phyloP scores from a whole-genome alignment of 352 stramenopile genomes.

The Pythium aquatile region DNA sequence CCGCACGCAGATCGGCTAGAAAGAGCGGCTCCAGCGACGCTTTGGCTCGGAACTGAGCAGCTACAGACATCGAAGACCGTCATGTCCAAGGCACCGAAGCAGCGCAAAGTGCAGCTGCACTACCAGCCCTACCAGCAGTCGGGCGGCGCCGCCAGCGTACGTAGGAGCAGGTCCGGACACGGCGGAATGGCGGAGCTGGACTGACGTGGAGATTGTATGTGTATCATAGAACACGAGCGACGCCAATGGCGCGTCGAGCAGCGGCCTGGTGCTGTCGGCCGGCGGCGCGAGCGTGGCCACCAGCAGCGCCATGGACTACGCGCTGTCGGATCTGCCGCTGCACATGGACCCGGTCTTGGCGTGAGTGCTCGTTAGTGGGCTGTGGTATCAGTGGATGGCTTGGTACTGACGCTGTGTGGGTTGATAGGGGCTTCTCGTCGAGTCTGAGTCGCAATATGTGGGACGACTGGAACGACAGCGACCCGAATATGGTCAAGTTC shows the following conservation, averaged over 20 bases:
- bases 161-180: not conserved
- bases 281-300: not conserved
- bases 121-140: slow-evolving; percentile 79
- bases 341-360: slow-evolving; percentile 71
- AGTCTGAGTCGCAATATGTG: slow-evolving; percentile 83
- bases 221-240: slow-evolving; percentile 14
- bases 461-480: slow-evolving; percentile 87
- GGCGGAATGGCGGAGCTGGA: not conserved
- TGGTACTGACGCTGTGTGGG: not conserved
- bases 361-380: slow-evolving; percentile 31
- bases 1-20: not conserved
- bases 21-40: not conserved
- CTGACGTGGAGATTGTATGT: not conserved
- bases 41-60: not conserved
- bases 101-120: slow-evolving; percentile 68
- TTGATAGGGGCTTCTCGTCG: slow-evolving; percentile 65
- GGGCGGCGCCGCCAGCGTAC: slow-evolving; percentile 1
- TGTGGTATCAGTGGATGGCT: not conserved
- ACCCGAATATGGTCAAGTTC: slow-evolving; percentile 64
- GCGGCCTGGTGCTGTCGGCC: slow-evolving; percentile 2
- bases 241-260: not conserved
- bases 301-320: slow-evolving; percentile 28
- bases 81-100: slow-evolving; percentile 83
- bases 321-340: slow-evolving; percentile 46
- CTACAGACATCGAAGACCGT: not conserved